phyloP scores from a whole-genome alignment of 768 basidiomycete species.

The Pisolithus sp. region DNA sequence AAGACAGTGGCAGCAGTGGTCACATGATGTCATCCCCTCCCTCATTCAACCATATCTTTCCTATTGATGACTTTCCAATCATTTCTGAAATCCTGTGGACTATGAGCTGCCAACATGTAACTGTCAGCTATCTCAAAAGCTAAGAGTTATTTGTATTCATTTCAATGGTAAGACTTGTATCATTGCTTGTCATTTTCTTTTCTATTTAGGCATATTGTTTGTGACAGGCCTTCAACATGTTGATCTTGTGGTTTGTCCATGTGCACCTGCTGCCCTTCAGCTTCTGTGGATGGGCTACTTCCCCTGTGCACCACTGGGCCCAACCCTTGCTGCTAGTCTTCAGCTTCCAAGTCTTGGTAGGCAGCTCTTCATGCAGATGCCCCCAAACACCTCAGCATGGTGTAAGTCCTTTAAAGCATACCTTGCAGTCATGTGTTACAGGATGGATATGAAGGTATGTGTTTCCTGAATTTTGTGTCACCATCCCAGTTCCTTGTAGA shows the following conservation, averaged over 20 bases:
- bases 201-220: background rate
- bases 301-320: slow-evolving; percentile 23
- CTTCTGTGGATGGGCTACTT: slow-evolving; percentile 22
- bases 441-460: slow-evolving; percentile 12
- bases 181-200: background rate
- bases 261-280: slow-evolving; percentile 12
- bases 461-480: background rate
- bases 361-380: slow-evolving; percentile 18
- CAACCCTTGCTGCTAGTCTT: slow-evolving; percentile 28
- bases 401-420: slow-evolving; percentile 22
- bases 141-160: slow-evolving; percentile 1
- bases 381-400: slow-evolving; percentile 25
- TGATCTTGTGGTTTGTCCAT: background rate
- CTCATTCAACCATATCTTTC: slow-evolving; percentile 1
- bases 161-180: slow-evolving; percentile 1
- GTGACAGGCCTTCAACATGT: slow-evolving; percentile 1
- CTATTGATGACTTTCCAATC: background rate
- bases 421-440: slow-evolving; percentile 13
- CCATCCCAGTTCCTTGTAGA: no score
- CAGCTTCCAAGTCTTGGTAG: slow-evolving; percentile 23
- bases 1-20: slow-evolving; percentile 5
- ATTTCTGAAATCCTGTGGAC: background rate
- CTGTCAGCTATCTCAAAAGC: background rate
- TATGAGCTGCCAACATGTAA: background rate
- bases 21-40: slow-evolving; percentile 3